These are phyloP conservation scores for Kwoniella bestiolae DNA, from an alignment of 768 basidiomycete genomes.

Conservation along the genomic window DNA sequence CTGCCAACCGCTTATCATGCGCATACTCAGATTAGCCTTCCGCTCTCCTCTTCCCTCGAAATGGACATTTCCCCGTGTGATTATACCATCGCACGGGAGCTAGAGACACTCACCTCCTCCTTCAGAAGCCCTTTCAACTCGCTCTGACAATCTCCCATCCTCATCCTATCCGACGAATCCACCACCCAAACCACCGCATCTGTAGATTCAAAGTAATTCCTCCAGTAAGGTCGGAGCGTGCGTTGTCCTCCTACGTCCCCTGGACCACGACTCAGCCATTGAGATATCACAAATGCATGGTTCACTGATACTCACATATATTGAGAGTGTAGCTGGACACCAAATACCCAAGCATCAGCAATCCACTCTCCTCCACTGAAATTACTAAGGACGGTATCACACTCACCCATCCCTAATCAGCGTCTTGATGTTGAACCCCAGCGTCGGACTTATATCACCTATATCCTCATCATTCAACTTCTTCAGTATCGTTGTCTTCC, in stretches of 20 bases:
- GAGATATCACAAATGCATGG: no score
- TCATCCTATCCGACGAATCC: constrained; percentile 87
- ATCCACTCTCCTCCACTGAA: no score
- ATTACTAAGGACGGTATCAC: neutral
- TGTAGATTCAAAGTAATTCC: constrained; percentile 98
- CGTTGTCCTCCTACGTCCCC: constrained; percentile 99
- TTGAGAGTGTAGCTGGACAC: constrained; percentile 71
- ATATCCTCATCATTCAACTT: constrained; percentile 93
- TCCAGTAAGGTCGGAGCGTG: constrained; percentile 95
- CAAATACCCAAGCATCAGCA: constrained; percentile 1
- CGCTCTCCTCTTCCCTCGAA: no score
- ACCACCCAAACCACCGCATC: constrained; percentile 99
- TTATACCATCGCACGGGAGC: constrained; percentile 5
- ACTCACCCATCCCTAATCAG: constrained; percentile 82
- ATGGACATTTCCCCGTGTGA: neutral
- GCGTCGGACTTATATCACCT: constrained; percentile 81
- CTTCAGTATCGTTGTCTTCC: constrained; percentile 97
- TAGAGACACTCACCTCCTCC: constrained; percentile 75
- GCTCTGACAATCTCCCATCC: constrained; percentile 84
- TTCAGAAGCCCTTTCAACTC: constrained; percentile 83
- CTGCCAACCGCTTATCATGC: constrained; percentile 75
- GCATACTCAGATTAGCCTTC: neutral
- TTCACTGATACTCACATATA: constrained; percentile 67
- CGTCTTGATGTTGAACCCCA: constrained; percentile 99
- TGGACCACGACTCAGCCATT: no score